A percentile compares a stretch with the other conserved stretches of the same genome.
These are phyloP conservation scores for Emergomyces orientalis DNA, from an alignment of 2,329 filamentous ascomycete genomes.

Conservation along the genomic window DNA sequence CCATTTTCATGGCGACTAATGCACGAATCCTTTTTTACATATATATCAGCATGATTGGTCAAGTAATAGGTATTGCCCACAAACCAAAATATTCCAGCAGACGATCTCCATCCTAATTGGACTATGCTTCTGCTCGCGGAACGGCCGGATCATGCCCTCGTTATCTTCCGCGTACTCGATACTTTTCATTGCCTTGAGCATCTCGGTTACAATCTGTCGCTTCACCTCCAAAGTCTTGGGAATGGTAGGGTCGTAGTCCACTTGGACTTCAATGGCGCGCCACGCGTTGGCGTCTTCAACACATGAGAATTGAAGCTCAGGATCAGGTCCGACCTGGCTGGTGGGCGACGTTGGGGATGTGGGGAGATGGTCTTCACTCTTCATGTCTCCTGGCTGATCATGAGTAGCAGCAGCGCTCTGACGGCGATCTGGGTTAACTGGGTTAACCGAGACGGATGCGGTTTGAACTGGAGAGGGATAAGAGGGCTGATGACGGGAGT, in stretches of 20 bases:
- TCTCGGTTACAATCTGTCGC: constrained; percentile 21
- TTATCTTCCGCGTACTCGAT: constrained; percentile 24
- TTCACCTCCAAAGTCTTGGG: constrained; percentile 18
- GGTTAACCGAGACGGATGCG: background rate
- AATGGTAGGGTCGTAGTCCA: constrained; percentile 21
- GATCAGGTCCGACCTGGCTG: background rate
- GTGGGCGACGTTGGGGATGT: background rate
- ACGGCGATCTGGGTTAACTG: background rate
- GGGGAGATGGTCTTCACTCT: background rate
- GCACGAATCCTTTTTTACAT: constrained; percentile 17
- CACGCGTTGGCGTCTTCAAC: constrained; percentile 17
- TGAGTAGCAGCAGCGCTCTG: too few relatives aligned
- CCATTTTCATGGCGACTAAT: constrained; percentile 22
- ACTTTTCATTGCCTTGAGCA: constrained; percentile 28
- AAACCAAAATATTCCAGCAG: constrained; percentile 28
- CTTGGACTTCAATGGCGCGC: constrained; percentile 3
- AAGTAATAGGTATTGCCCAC: constrained; percentile 3
- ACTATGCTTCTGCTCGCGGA: constrained; percentile 20
- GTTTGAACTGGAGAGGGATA: background rate
- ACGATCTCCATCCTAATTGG: constrained; percentile 23
- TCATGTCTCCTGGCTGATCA: background rate
- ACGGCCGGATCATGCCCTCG: constrained; percentile 26
- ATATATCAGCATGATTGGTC: constrained; percentile 5
- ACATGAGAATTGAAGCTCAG: constrained; percentile 14
- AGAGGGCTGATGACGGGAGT: background rate